Percentiles rank a stretch among this genome's conserved stretches.
These are phyloP conservation scores for Globisporangium nagaii DNA, from an alignment of 352 stramenopile genomes.

Conservation along the genomic window DNA sequence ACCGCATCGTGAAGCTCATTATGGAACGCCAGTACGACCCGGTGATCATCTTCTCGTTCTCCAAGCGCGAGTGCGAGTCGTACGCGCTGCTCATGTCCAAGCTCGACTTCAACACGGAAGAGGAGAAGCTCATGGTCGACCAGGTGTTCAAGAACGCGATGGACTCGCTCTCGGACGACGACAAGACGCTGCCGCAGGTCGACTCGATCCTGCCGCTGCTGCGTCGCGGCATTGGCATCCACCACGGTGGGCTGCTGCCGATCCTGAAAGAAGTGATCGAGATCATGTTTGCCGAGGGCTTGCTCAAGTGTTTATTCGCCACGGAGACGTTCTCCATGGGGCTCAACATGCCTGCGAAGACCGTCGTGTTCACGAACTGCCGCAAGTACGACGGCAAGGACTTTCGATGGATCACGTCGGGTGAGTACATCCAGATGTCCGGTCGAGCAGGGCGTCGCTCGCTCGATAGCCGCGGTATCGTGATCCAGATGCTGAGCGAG, in stretches of 20 bases:
- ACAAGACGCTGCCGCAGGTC: slow-evolving; percentile 97
- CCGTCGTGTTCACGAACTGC: slow-evolving; percentile 97
- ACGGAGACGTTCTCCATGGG: slow-evolving; percentile 98
- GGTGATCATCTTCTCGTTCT: slow-evolving; percentile 99
- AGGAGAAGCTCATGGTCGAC: slow-evolving; percentile 97
- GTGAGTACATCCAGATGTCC: slow-evolving; percentile 95
- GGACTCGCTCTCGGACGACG: slow-evolving; percentile 94
- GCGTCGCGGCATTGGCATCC: slow-evolving; percentile 98
- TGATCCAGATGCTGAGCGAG: slow-evolving; percentile 99
- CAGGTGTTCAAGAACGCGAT: slow-evolving; percentile 98
- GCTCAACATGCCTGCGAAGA: slow-evolving; percentile 99
- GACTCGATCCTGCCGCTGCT: slow-evolving; percentile 95
- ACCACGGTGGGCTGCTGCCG: slow-evolving; percentile 98
- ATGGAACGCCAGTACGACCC: slow-evolving; percentile 97
- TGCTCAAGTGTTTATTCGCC: slow-evolving; percentile 98
- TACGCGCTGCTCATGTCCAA: slow-evolving; percentile 92
- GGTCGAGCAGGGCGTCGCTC: slow-evolving; percentile 96
- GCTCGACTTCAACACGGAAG: slow-evolving; percentile 97
- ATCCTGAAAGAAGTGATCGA: slow-evolving; percentile 99
- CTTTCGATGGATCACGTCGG: slow-evolving; percentile 94
- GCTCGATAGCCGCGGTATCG: slow-evolving; percentile 96
- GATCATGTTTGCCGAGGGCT: slow-evolving; percentile 90
- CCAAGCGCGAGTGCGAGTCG: slow-evolving; percentile 96
- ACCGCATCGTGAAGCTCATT: slow-evolving; percentile 98
- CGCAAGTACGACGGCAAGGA: slow-evolving; percentile 96